Evolutionary conservation across 192 early-diverging fungal species (phyloP), one percentile per base, ranked within the genome.

Genomic region (Lunasporangiospora selenospora): DNA sequence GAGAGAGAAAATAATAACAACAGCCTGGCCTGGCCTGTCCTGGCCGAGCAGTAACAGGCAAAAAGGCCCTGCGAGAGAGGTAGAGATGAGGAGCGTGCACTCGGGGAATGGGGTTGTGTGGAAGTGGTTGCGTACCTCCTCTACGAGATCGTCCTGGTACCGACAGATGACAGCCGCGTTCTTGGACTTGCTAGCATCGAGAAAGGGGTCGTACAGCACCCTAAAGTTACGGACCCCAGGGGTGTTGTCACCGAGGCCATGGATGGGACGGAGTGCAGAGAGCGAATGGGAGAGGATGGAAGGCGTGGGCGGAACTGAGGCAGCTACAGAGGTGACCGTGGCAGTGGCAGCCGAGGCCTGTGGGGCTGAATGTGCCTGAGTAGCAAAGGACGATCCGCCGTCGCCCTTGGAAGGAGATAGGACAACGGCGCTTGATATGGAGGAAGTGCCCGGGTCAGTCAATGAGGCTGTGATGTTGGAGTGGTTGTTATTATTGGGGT

Each of bases 101-200:
- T n/a, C n/a, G n/a, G n/a, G n/a, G n/a, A n/a, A n/a, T n/a, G n/a
- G 29, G 32, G 4, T 57, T 54, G 26, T 3, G n/a, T 43, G 21
- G 12, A 13, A 4, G 24, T 29, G 16, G 19, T 60, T 18, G 3
- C 38, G 19, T 63, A 73, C 67, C 67, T 73, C 67, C 8, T 73
- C 67, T 12, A 53, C 53, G 24, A 73, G 60, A 62, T 73, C 67
- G 32, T 73, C 67, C 32, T 73, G 67, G 42, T 73, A 73, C 11
- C 67, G 67, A 48, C 67, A 73, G 8, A 73, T 55, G 13, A 73
- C 39, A 26, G 43, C 58, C 13, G 67, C 40, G 26, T 73, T 73
- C 42, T 45, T 56, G 15, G 67, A 51, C 36, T 73, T 73, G 37
- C 67, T 73, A 23, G 67, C 59, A 27, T 73, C 67, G 26, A 73